Percentiles rank a stretch among this genome's conserved stretches.
These are phyloP conservation scores for Diutina mesorugosa DNA, from an alignment of 1,139 yeast species.

Conservation along the genomic window DNA sequence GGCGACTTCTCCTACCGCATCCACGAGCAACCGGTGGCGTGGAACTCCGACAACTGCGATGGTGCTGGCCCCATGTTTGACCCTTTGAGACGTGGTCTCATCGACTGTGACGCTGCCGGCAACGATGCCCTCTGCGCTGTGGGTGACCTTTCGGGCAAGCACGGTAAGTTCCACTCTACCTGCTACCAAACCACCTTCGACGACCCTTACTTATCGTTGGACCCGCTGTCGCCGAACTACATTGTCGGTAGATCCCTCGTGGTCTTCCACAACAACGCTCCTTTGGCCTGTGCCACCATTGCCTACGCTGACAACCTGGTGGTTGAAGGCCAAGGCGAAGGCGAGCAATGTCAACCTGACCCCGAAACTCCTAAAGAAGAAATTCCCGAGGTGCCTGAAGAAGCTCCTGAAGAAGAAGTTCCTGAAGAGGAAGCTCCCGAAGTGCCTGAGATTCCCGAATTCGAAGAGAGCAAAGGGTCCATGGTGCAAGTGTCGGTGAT, in stretches of 20 bases:
- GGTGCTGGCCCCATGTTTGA: slow-evolving; percentile 39
- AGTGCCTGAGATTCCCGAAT: neutral
- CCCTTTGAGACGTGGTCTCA: slow-evolving; percentile 33
- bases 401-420: neutral
- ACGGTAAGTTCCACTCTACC: slow-evolving; percentile 44
- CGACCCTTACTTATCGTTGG: slow-evolving; percentile 42
- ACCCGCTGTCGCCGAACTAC: slow-evolving; percentile 31
- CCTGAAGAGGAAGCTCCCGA: neutral
- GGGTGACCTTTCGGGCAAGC: slow-evolving; percentile 55
- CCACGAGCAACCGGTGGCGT: slow-evolving; percentile 35
- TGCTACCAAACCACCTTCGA: slow-evolving; percentile 39
- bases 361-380: neutral
- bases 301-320: slow-evolving; percentile 6
- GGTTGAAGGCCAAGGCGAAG: too few species aligned
- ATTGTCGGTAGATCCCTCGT: slow-evolving; percentile 41
- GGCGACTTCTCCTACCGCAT: slow-evolving; percentile 49
- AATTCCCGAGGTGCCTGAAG: neutral
- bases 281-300: slow-evolving; percentile 52
- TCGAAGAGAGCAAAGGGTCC: neutral
- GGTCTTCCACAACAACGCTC: slow-evolving; percentile 35
- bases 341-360: neutral
- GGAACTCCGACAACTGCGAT: slow-evolving; percentile 20
- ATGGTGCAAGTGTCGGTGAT: neutral
- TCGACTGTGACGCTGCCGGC: slow-evolving; percentile 28
- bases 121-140: slow-evolving; percentile 43